phyloP scores from a whole-genome alignment of 2,329 filamentous ascomycete species.

The Macrophomina pseudophaseolina region DNA sequence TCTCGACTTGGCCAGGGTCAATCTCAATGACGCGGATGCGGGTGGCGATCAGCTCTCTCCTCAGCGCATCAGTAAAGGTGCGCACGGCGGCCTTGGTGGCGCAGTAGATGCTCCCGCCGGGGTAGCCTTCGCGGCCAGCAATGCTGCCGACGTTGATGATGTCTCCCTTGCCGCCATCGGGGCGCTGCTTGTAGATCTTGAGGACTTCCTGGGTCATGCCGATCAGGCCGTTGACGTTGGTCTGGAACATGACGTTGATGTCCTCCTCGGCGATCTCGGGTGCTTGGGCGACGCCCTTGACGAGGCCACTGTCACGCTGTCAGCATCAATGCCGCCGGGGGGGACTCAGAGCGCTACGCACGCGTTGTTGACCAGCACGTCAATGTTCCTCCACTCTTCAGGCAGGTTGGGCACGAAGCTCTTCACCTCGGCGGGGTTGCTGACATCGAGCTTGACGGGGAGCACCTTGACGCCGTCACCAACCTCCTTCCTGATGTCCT shows the following conservation, averaged over 20 bases:
- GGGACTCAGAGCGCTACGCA: slow-evolving; percentile 45
- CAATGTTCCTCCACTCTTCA: slow-evolving; percentile 80
- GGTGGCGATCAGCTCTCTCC: slow-evolving; percentile 81
- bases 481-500: slow-evolving; percentile 76
- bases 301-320: slow-evolving; percentile 69
- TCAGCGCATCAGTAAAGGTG: slow-evolving; percentile 80
- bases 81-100: slow-evolving; percentile 89
- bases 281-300: slow-evolving; percentile 84
- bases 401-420: slow-evolving; percentile 76
- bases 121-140: slow-evolving; percentile 85
- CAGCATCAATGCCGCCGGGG: background rate
- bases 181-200: slow-evolving; percentile 73
- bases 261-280: slow-evolving; percentile 83
- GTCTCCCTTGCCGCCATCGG: slow-evolving; percentile 79
- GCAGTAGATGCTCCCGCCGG: slow-evolving; percentile 89
- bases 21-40: slow-evolving; percentile 84
- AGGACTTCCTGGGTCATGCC: slow-evolving; percentile 94
- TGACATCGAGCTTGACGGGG: slow-evolving; percentile 85
- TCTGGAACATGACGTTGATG: slow-evolving; percentile 84
- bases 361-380: slow-evolving; percentile 97
- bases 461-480: slow-evolving; percentile 79
- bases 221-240: slow-evolving; percentile 93
- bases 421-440: slow-evolving; percentile 74
- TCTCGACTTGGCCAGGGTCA: slow-evolving; percentile 92
- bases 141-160: slow-evolving; percentile 96